Evolutionary conservation across 495 filamentous ascomycete genomes (phyloP).

Genomic region (Barbatosphaeria neglecta): DNA sequence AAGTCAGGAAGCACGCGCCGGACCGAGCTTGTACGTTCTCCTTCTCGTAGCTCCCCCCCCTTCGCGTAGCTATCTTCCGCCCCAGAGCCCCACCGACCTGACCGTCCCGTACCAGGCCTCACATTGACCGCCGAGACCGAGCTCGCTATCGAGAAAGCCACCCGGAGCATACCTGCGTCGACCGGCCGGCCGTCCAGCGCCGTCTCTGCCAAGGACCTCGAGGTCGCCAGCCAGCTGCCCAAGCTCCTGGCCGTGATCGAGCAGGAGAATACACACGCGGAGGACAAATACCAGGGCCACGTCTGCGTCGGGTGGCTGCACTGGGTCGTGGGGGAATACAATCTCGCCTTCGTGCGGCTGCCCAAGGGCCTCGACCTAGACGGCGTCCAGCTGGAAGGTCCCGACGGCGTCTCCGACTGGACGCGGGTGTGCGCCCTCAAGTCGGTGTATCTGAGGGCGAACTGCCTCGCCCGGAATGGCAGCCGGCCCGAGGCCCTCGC

Average conservation of each 20-base stretch:
- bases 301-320: constrained; percentile 77
- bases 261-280: constrained; percentile 38
- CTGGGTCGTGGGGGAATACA: constrained; percentile 59
- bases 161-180: constrained; percentile 25
- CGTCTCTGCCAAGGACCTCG: constrained; percentile 16
- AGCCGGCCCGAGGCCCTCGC: constrained; percentile 45
- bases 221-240: constrained; percentile 42
- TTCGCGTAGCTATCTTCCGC: too few relatives aligned
- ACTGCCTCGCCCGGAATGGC: constrained; percentile 48
- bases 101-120: constrained; percentile 42
- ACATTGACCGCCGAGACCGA: constrained; percentile 66
- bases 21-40: constrained; percentile 62
- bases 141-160: constrained; percentile 44
- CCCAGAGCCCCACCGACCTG: too few relatives aligned
- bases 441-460: constrained; percentile 61
- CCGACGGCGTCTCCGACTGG: constrained; percentile 49
- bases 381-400: constrained; percentile 36
- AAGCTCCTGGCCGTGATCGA: constrained; percentile 56
- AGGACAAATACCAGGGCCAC: constrained; percentile 69
- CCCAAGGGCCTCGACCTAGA: constrained; percentile 48
- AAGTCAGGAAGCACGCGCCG: constrained; percentile 87
- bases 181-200: constrained; percentile 29
- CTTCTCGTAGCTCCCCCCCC: too few relatives aligned
- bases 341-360: constrained; percentile 46
- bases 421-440: constrained; percentile 71